Conservation (phyloP, 345 rosid genomes). For the Ceriops zippeliana region DNA sequence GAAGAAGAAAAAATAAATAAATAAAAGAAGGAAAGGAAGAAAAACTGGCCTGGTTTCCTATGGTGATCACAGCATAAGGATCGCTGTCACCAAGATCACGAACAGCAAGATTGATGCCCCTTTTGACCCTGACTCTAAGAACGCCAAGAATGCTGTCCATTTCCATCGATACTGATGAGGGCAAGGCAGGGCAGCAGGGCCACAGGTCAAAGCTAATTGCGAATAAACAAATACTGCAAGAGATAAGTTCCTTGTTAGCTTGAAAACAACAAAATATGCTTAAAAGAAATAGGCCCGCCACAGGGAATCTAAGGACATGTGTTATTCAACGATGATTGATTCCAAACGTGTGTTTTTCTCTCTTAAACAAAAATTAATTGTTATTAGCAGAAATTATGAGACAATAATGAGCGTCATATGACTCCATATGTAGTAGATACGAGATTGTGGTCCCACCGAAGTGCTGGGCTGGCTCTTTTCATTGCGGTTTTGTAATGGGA, state of each 20-base stretch:
- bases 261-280: too few species aligned
- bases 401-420: too few species aligned
- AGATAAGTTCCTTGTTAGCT: too few species aligned
- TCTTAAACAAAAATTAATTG: not conserved
- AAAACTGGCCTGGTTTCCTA: conserved; percentile 18
- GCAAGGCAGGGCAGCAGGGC: not conserved
- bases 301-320: too few species aligned
- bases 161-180: not conserved
- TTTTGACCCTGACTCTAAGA: conserved; percentile 24
- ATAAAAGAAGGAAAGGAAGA: not conserved
- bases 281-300: too few species aligned
- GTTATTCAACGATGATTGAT: too few species aligned
- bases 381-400: not conserved
- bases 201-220: not conserved
- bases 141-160: conserved; percentile 37
- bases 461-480: too few species aligned
- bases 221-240: not conserved
- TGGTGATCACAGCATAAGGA: conserved; percentile 35
- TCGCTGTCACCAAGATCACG: conserved; percentile 38
- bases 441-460: too few species aligned
- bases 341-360: too few species aligned
- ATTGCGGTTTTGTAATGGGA: too few species aligned
- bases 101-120: conserved; percentile 36
- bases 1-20: too few species aligned
- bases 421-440: too few species aligned